Percentiles rank a stretch among this genome's conserved stretches.
Evolutionary conservation across 192 early-diverging fungal genomes (phyloP).

Genomic region (Coemansia sp.): DNA sequence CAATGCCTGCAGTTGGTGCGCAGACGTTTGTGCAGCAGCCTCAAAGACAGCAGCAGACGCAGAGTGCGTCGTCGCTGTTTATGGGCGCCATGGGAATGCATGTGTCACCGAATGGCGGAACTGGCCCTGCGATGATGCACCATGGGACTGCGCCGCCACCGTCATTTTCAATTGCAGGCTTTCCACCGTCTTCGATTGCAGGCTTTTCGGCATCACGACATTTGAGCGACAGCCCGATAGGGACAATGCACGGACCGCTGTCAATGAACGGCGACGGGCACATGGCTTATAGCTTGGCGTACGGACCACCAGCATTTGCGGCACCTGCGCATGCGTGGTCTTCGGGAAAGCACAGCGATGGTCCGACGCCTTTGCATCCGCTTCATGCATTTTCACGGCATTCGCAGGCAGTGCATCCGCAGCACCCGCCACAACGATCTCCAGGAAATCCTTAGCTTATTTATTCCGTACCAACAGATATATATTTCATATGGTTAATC

Average conservation of each 20-base stretch:
- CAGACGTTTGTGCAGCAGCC: slow-evolving; percentile 18
- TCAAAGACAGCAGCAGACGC: slow-evolving; percentile 10
- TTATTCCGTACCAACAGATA: too few species aligned
- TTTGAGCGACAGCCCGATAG: slow-evolving; percentile 12
- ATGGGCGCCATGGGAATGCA: slow-evolving; percentile 12
- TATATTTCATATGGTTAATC: too few species aligned
- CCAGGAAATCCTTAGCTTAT: neutral
- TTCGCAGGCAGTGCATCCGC: neutral
- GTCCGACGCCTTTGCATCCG: slow-evolving; percentile 1
- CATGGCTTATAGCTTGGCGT: slow-evolving; percentile 7
- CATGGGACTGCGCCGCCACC: slow-evolving; percentile 3
- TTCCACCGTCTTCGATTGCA: slow-evolving; percentile 20
- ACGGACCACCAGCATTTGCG: neutral
- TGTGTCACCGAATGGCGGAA: neutral
- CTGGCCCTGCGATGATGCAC: neutral
- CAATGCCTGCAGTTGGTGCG: slow-evolving; percentile 2
- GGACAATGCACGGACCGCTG: slow-evolving; percentile 2
- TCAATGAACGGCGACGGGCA: neutral
- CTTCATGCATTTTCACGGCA: slow-evolving; percentile 1
- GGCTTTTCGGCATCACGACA: slow-evolving; percentile 5
- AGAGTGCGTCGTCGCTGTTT: slow-evolving; percentile 21
- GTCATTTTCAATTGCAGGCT: slow-evolving; percentile 17
- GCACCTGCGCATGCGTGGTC: slow-evolving; percentile 15
- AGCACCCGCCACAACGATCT: slow-evolving; percentile 19
- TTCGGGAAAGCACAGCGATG: slow-evolving; percentile 16